Evolutionary conservation across 768 basidiomycete species (phyloP), one percentile per base, ranked within the genome.

Genomic region (Myochromella boudieri): DNA sequence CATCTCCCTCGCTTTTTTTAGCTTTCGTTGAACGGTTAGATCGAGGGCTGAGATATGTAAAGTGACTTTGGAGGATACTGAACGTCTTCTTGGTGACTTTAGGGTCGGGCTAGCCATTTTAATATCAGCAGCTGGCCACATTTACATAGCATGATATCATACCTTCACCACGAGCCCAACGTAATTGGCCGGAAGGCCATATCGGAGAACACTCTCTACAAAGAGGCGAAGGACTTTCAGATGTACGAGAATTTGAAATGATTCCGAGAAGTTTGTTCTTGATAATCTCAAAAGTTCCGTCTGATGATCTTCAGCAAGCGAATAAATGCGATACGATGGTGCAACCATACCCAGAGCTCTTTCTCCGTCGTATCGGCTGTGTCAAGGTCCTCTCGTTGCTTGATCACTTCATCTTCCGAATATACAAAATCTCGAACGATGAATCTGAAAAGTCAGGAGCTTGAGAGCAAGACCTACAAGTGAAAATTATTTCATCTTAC

Each of bases 191-290:
- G 97, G 97, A 8, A 97, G 73, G 43, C 97, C 97, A 63, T 97
- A 98, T 56, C 95, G 80, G 33, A 99, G 76, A 15, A 97, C 95
- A 46, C 91, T 94, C 69, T 99, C 97, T 17, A 95, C 85, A 58
- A 95, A 98, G 12, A 97, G 72, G 8, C 92, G 85, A 12, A 97
- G 68, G 40, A 95, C 78, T 68, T 98, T 98, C 56, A 98, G 74
- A 60, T 98, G 97, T 0, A 95, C 90, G 15, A 97, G 76, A 42
- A 95, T 75, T 64, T 98, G 91, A 70, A 94, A 93, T 4, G 94
- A 85, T 70, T 99, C 97, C 0, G 94, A 95, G 65, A 98, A 99
- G 68, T 95, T 97, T 42, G 91, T 97, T 44, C 97, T 78, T 28
- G 95, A 85, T 28, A 98, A 65, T 57, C 90, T 81, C 20, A 99